Evolutionary conservation across 768 basidiomycete genomes (phyloP).

Genomic region (Lactifluus piperatus): DNA sequence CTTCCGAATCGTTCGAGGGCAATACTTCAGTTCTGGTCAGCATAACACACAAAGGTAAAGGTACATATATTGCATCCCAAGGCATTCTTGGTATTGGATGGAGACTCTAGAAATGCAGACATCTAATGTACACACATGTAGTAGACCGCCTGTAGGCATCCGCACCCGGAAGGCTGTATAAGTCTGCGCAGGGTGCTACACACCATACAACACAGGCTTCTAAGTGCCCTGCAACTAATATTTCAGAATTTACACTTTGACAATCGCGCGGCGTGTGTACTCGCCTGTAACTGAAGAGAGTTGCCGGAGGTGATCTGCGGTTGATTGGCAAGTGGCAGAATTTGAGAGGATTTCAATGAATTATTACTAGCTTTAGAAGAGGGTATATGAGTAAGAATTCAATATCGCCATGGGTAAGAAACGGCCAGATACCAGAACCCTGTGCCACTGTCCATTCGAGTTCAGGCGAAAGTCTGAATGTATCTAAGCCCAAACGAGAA

Average conservation of each 20-base stretch:
- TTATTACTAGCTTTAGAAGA: background rate
- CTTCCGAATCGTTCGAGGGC: too few relatives aligned
- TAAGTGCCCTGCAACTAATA: background rate
- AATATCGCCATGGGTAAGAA: background rate
- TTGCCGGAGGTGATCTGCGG: background rate
- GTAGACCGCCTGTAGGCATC: too few relatives aligned
- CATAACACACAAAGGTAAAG: too few relatives aligned
- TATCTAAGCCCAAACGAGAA: background rate
- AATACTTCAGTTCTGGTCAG: too few relatives aligned
- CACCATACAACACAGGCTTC: background rate
- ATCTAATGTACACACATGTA: too few relatives aligned
- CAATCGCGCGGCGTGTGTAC: background rate
- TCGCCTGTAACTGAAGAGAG: slow-evolving; percentile 4
- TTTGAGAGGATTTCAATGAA: background rate
- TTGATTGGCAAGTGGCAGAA: background rate
- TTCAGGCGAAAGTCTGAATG: slow-evolving; percentile 5
- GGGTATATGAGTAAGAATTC: background rate
- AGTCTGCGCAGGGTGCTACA: background rate
- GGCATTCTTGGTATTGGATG: too few relatives aligned
- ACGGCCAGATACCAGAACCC: background rate
- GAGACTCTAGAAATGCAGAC: too few relatives aligned
- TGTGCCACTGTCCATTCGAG: background rate
- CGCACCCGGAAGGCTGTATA: background rate
- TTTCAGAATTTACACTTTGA: background rate
- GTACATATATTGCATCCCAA: too few relatives aligned